Percentiles rank a stretch among this genome's conserved stretches.
phyloP scores from a whole-genome alignment of 2,329 filamentous ascomycete species.

The Curvularia sp. region DNA sequence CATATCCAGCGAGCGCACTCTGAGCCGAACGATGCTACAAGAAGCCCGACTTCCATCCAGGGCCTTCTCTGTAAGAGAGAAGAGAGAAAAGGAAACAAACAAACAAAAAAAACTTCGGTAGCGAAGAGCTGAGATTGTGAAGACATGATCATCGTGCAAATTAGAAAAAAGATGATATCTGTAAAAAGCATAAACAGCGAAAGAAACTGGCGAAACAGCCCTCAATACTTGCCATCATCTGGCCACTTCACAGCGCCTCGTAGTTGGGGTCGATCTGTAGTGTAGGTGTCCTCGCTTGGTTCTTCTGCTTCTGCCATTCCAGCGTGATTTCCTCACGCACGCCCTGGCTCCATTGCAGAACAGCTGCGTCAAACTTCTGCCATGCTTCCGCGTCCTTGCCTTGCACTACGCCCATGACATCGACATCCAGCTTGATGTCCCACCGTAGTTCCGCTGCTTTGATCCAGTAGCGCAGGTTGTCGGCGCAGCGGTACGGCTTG shows the following conservation, averaged over 20 bases:
- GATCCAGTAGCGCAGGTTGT: conserved; percentile 94
- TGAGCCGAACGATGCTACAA: conserved; percentile 13
- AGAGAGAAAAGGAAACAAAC: not conserved
- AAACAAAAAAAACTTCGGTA: conserved; percentile 3
- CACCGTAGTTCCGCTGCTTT: conserved; percentile 95
- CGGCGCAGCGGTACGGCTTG: conserved; percentile 91
- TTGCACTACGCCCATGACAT: conserved; percentile 86
- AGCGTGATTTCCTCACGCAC: conserved; percentile 83
- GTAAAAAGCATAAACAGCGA: conserved; percentile 39
- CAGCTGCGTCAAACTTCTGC: conserved; percentile 81
- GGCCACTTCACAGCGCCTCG: conserved; percentile 34
- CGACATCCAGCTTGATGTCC: conserved; percentile 82
- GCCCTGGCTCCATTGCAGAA: conserved; percentile 81
- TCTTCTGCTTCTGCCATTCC: conserved; percentile 66
- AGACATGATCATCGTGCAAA: conserved; percentile 31
- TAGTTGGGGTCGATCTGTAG: conserved; percentile 49
- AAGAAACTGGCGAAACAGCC: conserved; percentile 26
- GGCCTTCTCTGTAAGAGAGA: conserved; percentile 7
- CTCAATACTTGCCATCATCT: conserved; percentile 9
- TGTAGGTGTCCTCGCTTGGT: conserved; percentile 47
- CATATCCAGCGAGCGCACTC: conserved; percentile 14
- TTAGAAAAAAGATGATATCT: conserved; percentile 26
- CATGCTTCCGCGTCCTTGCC: conserved; percentile 73
- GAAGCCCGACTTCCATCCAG: conserved; percentile 18
- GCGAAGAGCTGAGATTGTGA: conserved; percentile 22